These are phyloP conservation scores for Xerocomus brunneocitrinus DNA, from an alignment of 768 basidiomycete genomes.

Conservation along the genomic window DNA sequence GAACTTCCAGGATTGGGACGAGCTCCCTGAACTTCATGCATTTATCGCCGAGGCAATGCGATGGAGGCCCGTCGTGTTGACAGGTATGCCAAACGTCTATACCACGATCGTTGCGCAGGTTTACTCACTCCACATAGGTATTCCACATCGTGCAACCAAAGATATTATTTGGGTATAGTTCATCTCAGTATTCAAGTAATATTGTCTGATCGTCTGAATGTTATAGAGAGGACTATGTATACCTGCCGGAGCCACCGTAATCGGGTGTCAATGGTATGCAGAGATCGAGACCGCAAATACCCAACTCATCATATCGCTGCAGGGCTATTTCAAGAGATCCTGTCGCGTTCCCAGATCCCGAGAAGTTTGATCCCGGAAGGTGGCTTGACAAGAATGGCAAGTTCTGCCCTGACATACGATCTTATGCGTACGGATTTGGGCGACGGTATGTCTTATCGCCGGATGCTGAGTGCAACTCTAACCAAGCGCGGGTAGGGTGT, in stretches of 20 bases:
- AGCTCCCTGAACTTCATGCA: conserved; percentile 30
- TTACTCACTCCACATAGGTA: background rate
- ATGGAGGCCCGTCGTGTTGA: conserved; percentile 30
- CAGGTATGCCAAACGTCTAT: conserved; percentile 20
- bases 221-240: conserved; percentile 9
- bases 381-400: conserved; percentile 2
- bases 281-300: background rate
- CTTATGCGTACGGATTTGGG: conserved; percentile 2
- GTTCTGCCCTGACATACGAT: background rate
- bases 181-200: background rate
- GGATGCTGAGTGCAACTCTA: background rate
- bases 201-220: background rate
- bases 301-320: background rate
- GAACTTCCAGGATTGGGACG: conserved; percentile 28
- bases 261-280: conserved; percentile 13
- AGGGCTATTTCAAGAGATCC: conserved; percentile 15
- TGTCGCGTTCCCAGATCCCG: conserved; percentile 10
- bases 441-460: background rate
- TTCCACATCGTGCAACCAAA: conserved; percentile 4
- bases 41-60: conserved; percentile 34
- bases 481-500: conserved; percentile 35
- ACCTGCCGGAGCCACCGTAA: conserved; percentile 10
- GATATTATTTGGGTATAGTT: conserved; percentile 9
- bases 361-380: conserved; percentile 8
- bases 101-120: background rate